These are phyloP conservation scores for Purpureocillium takamizusanense DNA, from an alignment of 2,329 filamentous ascomycete genomes.

Conservation along the genomic window DNA sequence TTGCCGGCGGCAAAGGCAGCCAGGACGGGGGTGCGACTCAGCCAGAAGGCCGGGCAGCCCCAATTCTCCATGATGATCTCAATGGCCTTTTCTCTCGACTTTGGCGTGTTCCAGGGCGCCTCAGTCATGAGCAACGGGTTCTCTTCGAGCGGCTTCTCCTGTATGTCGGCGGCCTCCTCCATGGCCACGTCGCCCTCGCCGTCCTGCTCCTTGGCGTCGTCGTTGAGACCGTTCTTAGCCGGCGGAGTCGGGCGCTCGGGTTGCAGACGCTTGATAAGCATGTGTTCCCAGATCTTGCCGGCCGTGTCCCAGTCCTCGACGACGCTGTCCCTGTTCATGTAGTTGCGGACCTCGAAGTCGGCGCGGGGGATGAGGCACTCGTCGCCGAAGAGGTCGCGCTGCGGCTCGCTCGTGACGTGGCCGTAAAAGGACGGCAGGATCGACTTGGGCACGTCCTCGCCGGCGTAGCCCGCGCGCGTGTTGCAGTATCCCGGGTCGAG, in stretches of 20 bases:
- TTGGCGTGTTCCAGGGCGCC: constrained; percentile 81
- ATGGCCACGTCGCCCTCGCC: constrained; percentile 52
- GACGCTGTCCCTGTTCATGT: constrained; percentile 79
- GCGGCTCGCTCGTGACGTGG: constrained; percentile 34
- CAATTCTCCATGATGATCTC: constrained; percentile 97
- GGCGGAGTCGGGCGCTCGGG: constrained; percentile 62
- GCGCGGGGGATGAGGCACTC: constrained; percentile 73
- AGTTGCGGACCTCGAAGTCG: constrained; percentile 79
- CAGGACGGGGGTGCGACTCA: constrained; percentile 81
- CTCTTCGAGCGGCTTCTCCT: constrained; percentile 78
- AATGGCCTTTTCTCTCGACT: constrained; percentile 86
- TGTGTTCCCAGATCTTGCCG: constrained; percentile 83
- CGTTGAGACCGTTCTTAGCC: constrained; percentile 70
- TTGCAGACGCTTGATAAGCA: constrained; percentile 81
- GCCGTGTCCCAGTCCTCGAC: constrained; percentile 97
- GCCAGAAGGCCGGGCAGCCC: constrained; percentile 90
- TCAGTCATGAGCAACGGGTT: constrained; percentile 91
- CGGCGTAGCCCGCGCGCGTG: constrained; percentile 90
- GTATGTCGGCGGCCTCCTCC: constrained; percentile 35
- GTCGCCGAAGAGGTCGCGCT: constrained; percentile 72
- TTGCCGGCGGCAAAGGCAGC: constrained; percentile 90
- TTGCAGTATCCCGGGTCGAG: constrained; percentile 90
- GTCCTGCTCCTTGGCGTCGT: constrained; percentile 51
- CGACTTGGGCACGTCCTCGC: constrained; percentile 94
- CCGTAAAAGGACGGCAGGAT: constrained; percentile 89